Base-by-base conservation (phyloP, 768 basidiomycete species). In the Boletus rubescentipes region DNA sequence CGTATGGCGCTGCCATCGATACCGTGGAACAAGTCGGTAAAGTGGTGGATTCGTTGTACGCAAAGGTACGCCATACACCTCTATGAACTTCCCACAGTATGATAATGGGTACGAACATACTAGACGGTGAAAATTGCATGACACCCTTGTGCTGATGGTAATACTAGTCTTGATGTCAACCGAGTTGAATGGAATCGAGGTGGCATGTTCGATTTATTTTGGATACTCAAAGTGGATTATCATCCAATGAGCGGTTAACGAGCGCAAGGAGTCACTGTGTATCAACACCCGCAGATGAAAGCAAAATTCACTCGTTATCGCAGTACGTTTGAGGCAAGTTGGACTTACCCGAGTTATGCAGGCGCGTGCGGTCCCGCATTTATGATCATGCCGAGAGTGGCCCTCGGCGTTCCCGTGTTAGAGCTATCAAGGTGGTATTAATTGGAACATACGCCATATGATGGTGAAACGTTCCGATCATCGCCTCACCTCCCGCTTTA, bases 11-110 rank as follows among this genome's bases (percentile, higher is more conserved):
- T 4, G 92, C 93, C 11, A 89, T 98, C 54, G 83, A 91, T 46
- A 97, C 94, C 11, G 76, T 98, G 54, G 90, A 84, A 64, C 88
- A 98, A 65, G 87, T 97, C 0, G 85, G 88, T 38, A 93, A 95
- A 63, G 93, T 98, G n/a, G 95, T 99, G 6, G 90, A 93, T 60
- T 88, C 89, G 48, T 69, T 97, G 54, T 97, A 96, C 65, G 91
- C 89, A 14, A 96, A 97, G 83, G 85, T 79, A 53, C 16, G 68
- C 41, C 45, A 3, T 20, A 6, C 14, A 4, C 18, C 26, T 32
- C 10, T 29, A 9, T 38, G 3, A 10, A 32, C 29, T 45, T 29
- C 5, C 49, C 6, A 6, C 34, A 11, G 2, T 18, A 9, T 39
- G 3, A 43, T 53, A 16, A 48, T 42, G 21, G 40, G 16, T 12